Conservation (phyloP, 257 asterid genomes). For the Misopates orontium region DNA sequence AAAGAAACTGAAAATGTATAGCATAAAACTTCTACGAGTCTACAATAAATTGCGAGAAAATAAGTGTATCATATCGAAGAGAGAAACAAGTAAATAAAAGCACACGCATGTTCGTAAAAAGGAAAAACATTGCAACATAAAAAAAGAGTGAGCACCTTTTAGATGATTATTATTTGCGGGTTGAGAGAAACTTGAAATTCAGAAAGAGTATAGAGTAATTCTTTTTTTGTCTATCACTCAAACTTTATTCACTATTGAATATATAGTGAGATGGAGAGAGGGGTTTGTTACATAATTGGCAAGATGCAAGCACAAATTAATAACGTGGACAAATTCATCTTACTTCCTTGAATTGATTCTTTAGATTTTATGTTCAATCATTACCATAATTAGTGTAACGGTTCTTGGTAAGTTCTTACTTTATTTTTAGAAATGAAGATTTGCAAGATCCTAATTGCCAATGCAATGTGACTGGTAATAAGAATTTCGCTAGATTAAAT, state of each 20-base stretch:
- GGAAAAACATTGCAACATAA: not conserved
- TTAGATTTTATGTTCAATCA: not conserved
- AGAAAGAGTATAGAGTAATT: constrained; percentile 7
- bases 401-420: not conserved
- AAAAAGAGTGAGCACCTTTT: not conserved
- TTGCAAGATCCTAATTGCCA: not conserved
- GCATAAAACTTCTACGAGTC: too few relatives aligned
- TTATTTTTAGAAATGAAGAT: not conserved
- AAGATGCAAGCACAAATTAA: constrained; percentile 4
- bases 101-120: not conserved
- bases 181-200: not conserved
- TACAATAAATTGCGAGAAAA: too few relatives aligned
- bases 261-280: not conserved
- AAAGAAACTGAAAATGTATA: too few relatives aligned
- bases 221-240: too few relatives aligned
- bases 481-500: too few relatives aligned
- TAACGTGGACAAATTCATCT: not conserved
- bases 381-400: constrained; percentile 11
- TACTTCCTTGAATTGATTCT: not conserved
- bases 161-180: too few relatives aligned
- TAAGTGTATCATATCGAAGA: too few relatives aligned
- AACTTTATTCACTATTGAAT: too few relatives aligned
- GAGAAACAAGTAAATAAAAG: not conserved
- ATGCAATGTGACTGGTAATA: too few relatives aligned
- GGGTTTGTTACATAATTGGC: not conserved